Evolutionary conservation across 352 stramenopile species (phyloP).

Genomic region (Phytophthora agathidicida): DNA sequence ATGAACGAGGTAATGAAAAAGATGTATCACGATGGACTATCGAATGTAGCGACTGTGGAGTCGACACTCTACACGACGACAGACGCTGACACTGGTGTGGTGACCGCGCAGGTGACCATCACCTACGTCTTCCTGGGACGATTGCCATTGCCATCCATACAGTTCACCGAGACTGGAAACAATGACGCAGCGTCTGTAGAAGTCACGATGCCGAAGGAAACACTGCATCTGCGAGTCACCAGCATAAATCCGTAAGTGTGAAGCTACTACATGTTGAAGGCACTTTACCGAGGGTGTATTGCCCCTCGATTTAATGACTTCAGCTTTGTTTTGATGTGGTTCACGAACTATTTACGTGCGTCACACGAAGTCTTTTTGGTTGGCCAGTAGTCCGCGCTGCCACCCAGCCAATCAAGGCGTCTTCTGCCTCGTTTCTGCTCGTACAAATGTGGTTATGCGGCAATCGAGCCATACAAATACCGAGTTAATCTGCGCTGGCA

Average conservation of each 20-base stretch:
- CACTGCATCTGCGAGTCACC: neutral
- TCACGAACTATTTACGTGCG: conserved; percentile 1
- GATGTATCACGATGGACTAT: conserved; percentile 18
- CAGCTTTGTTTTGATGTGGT: neutral
- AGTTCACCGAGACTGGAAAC: neutral
- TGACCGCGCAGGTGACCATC: conserved; percentile 17
- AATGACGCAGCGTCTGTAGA: neutral
- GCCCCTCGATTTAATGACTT: neutral
- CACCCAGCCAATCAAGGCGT: conserved; percentile 24
- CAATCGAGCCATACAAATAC: neutral
- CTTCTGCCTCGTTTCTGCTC: conserved; percentile 1
- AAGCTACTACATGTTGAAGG: conserved; percentile 11
- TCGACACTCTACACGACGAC: conserved; percentile 7
- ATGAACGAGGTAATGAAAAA: conserved; percentile 18
- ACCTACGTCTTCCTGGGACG: conserved; percentile 12
- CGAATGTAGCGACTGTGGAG: conserved; percentile 15
- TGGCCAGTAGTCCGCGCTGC: conserved; percentile 29
- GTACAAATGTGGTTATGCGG: conserved; percentile 10
- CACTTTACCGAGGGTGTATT: conserved; percentile 5
- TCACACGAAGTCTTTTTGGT: conserved; percentile 31
- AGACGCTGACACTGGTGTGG: neutral
- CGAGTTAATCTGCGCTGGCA: conserved; percentile 1
- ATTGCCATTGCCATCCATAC: conserved; percentile 8
- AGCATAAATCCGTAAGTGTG: neutral
- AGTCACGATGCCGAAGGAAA: neutral